Evolutionary conservation across 1,284 basidiomycete species (phyloP).

Genomic region (Ustilago hordei): DNA sequence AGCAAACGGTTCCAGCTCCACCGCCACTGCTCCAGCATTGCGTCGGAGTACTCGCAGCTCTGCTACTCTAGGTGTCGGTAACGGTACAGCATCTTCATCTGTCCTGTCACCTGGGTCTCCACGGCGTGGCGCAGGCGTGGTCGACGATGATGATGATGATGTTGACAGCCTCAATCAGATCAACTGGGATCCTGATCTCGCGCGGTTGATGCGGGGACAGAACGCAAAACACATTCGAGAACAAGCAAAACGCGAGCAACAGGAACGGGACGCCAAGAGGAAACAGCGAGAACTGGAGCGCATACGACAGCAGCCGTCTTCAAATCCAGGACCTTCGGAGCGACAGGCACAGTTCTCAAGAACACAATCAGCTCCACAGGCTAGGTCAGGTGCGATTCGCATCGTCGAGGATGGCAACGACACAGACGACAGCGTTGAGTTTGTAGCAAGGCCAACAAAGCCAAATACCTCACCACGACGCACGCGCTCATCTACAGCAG

Average conservation of each 20-base stretch:
- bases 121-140: not conserved
- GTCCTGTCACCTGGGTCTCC: not conserved
- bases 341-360: conserved; percentile 7
- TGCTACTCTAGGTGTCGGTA: conserved; percentile 19
- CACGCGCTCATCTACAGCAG: conserved; percentile 10
- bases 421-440: conserved; percentile 35
- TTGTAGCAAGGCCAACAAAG: conserved; percentile 14
- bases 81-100: not conserved
- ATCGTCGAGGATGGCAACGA: conserved; percentile 17
- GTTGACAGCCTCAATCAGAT: conserved; percentile 13
- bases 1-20: not conserved
- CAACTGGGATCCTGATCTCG: conserved; percentile 56
- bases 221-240: conserved; percentile 52
- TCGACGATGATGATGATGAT: conserved; percentile 13
- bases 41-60: conserved; percentile 22
- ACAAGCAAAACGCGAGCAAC: conserved; percentile 43
- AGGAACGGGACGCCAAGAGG: conserved; percentile 22
- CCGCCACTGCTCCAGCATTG: not conserved
- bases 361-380: conserved; percentile 22
- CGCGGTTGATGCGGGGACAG: conserved; percentile 46
- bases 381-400: not conserved
- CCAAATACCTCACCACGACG: conserved; percentile 3
- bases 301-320: conserved; percentile 18
- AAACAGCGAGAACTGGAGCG: conserved; percentile 25
- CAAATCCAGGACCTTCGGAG: conserved; percentile 6